Evolutionary conservation across 2,329 filamentous ascomycete genomes (phyloP), one percentile per base, ranked within the genome.

Genomic region (Hymenoscyphus albidus): DNA sequence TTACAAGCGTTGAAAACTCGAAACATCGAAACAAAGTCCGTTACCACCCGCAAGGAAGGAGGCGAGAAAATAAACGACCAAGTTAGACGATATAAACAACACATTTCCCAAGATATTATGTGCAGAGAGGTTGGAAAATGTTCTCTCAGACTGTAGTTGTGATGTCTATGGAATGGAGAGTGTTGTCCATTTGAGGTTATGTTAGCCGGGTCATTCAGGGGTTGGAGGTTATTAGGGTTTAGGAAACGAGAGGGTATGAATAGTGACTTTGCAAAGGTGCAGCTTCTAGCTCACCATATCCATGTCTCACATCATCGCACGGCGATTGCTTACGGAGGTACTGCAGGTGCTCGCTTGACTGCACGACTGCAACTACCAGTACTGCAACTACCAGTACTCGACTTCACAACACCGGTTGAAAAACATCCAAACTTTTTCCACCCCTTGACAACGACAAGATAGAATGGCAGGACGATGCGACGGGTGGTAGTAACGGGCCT

Each of bases 401-500:
- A 54, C 48, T 22, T 27, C 18, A 54, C 48, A 27, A 54, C 48
- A 13, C 40, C 40, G 14, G 16, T 40, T 14, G 40, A 59, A 22
- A 40, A 51, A 35, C 18, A 39, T n/a, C 39, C 31, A 55, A 42
- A 14, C n/a, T 10, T 4, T 44, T 1, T 38, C 39, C 9, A 27
- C 18, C 9, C 13, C 38, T 27, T 18, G 10, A 31, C 31, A 58
- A 35, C 5, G 38, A 13, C 57, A 54, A 60, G 55, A 51, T 64
- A 63, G 59, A 27, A 74, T 73, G 72, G 69, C 70, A 42, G 60
- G 61, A 72, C 61, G 66, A 76, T 76, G 75, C 84, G 87, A 75
- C 87, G 91, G 72, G 91, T 95, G 71, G 92, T 94, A 73, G 88
- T 95, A 75, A 95, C 92, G 62, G 91, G 92, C 74, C 81, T 95